Base-by-base conservation (phyloP, 208 protist species). In the Trypanosoma melophagium region DNA sequence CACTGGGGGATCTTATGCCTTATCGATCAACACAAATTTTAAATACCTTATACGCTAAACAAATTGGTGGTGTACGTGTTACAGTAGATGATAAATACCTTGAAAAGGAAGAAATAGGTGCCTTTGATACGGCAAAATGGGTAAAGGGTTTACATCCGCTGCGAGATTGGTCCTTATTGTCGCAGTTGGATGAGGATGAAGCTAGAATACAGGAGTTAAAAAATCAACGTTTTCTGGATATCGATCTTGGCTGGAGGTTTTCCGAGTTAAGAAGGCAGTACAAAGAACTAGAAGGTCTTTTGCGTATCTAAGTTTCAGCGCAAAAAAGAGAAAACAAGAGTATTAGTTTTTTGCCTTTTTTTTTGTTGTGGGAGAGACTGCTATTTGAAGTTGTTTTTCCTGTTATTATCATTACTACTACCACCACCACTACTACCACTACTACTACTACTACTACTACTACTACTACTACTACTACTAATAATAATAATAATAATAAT, bases 111-210 rank as follows among this genome's bases (percentile, higher is more conserved):
- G 65, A 79, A 45, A 90, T 96, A 61, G 87, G 89, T 22, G 86
- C 84, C 7, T 96, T 96, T 66, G 87, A 96, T 57, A 94, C 90
- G 19, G 78, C 81, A 35, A 72, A 79, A 61, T 93, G 87, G 87
- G 87, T 96, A 42, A 89, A 93, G 65, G 79, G 81, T 9, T 77
- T 96, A 19, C 85, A 85, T 49, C 90, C 90, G 17, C 67, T 96
- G 66, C 70, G 83, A 25, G 90, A 93, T 56, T 96, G 90, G 90
- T 90, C 90, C 38, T 71, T 96, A 60, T 69, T 84, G 21, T 70
- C 70, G 55, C 90, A 96, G 76, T 66, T 96, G 31, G 86, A 96
- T 49, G 87, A 96, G 74, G 90, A 96, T 66, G 86, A 90, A 60
- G 74, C 74, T n/a, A 80, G 90, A 40, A 66, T 93, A 16, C 56